Conservation (phyloP, 805 yeast species). For the Starmera amethionina region DNA sequence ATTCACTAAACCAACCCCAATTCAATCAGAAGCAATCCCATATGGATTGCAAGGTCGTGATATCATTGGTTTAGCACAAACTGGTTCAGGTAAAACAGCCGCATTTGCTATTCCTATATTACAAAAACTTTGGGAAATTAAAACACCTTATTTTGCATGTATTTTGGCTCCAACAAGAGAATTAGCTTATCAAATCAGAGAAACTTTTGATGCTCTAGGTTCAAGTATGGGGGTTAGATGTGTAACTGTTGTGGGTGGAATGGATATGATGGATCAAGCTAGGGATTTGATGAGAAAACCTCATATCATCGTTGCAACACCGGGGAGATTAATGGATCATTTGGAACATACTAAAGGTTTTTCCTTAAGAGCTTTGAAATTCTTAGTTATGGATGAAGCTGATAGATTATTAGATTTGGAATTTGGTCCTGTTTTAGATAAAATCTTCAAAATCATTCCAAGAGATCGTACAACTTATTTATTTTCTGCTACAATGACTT, state of each 20-base stretch:
- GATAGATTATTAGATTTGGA: slow-evolving; percentile 93
- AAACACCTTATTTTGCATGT: slow-evolving; percentile 79
- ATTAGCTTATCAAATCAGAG: slow-evolving; percentile 80
- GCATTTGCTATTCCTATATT: slow-evolving; percentile 95
- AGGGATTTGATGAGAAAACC: slow-evolving; percentile 90
- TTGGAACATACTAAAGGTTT: slow-evolving; percentile 89
- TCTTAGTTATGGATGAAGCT: slow-evolving; percentile 92
- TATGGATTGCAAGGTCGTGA: slow-evolving; percentile 86
- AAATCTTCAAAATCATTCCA: slow-evolving; percentile 77
- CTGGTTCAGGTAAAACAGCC: slow-evolving; percentile 98
- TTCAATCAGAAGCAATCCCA: slow-evolving; percentile 86
- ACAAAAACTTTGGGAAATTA: slow-evolving; percentile 84
- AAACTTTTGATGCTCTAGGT: slow-evolving; percentile 92
- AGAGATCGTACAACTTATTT: slow-evolving; percentile 73
- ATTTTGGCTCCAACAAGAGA: slow-evolving; percentile 85
- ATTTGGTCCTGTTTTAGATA: slow-evolving; percentile 89
- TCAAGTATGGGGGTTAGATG: slow-evolving; percentile 85
- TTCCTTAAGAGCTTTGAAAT: slow-evolving; percentile 66
- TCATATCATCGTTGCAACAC: slow-evolving; percentile 91
- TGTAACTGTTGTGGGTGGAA: slow-evolving; percentile 90
- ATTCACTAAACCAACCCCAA: slow-evolving; percentile 82
- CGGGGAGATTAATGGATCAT: slow-evolving; percentile 91
- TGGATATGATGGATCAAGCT: slow-evolving; percentile 98
- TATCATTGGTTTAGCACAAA: slow-evolving; percentile 92
- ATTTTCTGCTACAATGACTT: slow-evolving; percentile 96